Conservation (phyloP, 108 stramenopile species). For the Cylindrotheca closterium region DNA sequence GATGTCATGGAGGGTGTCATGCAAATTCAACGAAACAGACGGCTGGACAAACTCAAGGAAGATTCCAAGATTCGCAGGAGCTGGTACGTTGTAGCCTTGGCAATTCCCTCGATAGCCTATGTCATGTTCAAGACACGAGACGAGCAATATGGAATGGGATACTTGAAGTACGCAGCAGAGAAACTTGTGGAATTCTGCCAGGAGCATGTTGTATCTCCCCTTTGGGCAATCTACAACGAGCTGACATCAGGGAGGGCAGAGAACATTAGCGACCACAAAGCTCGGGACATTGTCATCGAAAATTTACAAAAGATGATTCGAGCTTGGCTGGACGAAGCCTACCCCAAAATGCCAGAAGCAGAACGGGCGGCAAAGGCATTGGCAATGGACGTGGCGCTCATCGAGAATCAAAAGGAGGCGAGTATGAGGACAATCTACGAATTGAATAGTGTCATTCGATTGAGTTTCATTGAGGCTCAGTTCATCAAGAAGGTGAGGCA, state of each 20-base stretch:
- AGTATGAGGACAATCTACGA: slow-evolving; percentile 80
- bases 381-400: slow-evolving; percentile 80
- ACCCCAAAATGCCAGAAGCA: slow-evolving; percentile 65
- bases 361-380: slow-evolving; percentile 53
- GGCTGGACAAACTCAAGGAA: slow-evolving; percentile 68
- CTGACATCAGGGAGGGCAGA: slow-evolving; percentile 62
- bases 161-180: slow-evolving; percentile 28
- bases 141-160: slow-evolving; percentile 37
- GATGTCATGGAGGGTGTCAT: slow-evolving; percentile 70
- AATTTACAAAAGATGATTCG: slow-evolving; percentile 83
- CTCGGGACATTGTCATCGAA: slow-evolving; percentile 64
- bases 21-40: slow-evolving; percentile 60
- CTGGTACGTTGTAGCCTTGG: slow-evolving; percentile 74
- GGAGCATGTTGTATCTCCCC: slow-evolving; percentile 70
- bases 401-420: slow-evolving; percentile 78
- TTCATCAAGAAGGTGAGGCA: slow-evolving; percentile 83
- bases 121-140: slow-evolving; percentile 44
- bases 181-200: slow-evolving; percentile 51
- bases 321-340: slow-evolving; percentile 85
- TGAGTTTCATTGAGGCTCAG: slow-evolving; percentile 91
- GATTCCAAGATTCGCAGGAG: slow-evolving; percentile 55
- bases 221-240: slow-evolving; percentile 65
- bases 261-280: slow-evolving; percentile 74
- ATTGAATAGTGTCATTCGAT: slow-evolving; percentile 72
- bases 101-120: slow-evolving; percentile 44